Base-by-base conservation (phyloP, 2,329 filamentous ascomycete genomes). In the Fusarium subglutinans region DNA sequence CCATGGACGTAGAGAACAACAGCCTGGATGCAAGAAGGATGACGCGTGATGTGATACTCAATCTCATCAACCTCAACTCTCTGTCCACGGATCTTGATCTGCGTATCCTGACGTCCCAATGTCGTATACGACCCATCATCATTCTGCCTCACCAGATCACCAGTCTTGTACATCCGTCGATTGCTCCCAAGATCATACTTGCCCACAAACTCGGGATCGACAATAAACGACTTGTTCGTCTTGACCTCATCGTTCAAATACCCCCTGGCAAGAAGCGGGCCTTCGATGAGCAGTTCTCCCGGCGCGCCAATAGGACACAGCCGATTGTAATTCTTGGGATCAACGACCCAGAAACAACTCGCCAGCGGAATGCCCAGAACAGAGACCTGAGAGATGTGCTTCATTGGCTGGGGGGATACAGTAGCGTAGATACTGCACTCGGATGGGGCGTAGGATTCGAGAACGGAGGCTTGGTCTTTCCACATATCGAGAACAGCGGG, bases 81-180 rank as follows among this genome's bases (percentile, higher is more conserved):
- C 20, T 63, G 60, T 37, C 60, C 60, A 12, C 60, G 60, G 41
- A 58, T 58, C 40, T 63, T 63, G 26, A 63, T 57, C 35, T 63
- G 51, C 12, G 30, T 57, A 12, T 57, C 60, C 33, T 58, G 53
- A 24, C 60, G 60, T 4, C 60, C 60, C 5, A 63, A n/a, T 4
- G 53, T 58, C 20, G 60, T 58, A 17, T 63, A 63, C 2, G 60
- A 58, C 35, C 60, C 51, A 35, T 63, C 41, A 13, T 56, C 33
- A 24, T 63, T 63, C 33, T 63, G 60, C 33, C 43, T 55, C 43
- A 63, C 33, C n/a, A 63, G 44, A 44, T 63, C 60, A 24, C 60
- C 60, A 0, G 60, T 63, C 12, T 35, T 41, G 3, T 63, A 63
- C 60, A 63, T 63, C 11, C 60, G 60, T 2, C 60, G 7, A 22